Evolutionary conservation across 2,329 filamentous ascomycete species (phyloP).

Genomic region (Fusarium sp.): DNA sequence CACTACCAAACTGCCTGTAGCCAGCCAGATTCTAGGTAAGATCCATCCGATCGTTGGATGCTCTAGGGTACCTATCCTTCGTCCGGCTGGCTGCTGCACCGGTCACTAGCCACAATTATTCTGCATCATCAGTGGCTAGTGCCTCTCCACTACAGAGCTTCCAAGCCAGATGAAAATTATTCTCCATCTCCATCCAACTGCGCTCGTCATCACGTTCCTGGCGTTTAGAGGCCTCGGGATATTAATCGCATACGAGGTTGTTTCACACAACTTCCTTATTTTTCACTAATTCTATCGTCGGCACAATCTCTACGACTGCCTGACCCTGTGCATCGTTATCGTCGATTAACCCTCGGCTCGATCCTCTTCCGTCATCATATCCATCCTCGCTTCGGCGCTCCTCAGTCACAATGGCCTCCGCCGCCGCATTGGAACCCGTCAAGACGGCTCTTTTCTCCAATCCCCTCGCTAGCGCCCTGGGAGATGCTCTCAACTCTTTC

Average conservation of each 20-base stretch:
- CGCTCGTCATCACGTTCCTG: slow-evolving; percentile 50
- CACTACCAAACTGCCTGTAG: slow-evolving; percentile 1
- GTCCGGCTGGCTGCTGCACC: background rate
- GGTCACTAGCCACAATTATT: slow-evolving; percentile 18
- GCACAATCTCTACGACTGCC: slow-evolving; percentile 9
- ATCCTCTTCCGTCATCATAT: slow-evolving; percentile 42
- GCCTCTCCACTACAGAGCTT: slow-evolving; percentile 46
- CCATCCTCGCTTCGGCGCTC: slow-evolving; percentile 42
- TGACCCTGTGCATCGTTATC: slow-evolving; percentile 30
- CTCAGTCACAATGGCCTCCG: slow-evolving; percentile 62
- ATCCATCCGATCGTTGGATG: background rate
- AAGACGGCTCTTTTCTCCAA: slow-evolving; percentile 77
- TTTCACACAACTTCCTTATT: slow-evolving; percentile 35
- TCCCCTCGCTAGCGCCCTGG: slow-evolving; percentile 73
- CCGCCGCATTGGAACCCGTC: slow-evolving; percentile 61
- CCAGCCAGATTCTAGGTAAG: background rate
- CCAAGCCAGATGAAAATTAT: slow-evolving; percentile 52
- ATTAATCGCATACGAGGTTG: slow-evolving; percentile 40
- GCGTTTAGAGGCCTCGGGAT: slow-evolving; percentile 45
- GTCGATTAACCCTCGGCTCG: slow-evolving; percentile 33
- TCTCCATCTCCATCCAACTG: slow-evolving; percentile 48
- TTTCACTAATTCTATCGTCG: slow-evolving; percentile 16
- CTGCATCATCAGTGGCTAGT: slow-evolving; percentile 48
- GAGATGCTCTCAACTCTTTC: slow-evolving; percentile 84
- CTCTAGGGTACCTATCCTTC: slow-evolving; percentile 28